Conservation (phyloP, 2,329 filamentous ascomycete species). For the Paracorniculantispora psalliotae region DNA sequence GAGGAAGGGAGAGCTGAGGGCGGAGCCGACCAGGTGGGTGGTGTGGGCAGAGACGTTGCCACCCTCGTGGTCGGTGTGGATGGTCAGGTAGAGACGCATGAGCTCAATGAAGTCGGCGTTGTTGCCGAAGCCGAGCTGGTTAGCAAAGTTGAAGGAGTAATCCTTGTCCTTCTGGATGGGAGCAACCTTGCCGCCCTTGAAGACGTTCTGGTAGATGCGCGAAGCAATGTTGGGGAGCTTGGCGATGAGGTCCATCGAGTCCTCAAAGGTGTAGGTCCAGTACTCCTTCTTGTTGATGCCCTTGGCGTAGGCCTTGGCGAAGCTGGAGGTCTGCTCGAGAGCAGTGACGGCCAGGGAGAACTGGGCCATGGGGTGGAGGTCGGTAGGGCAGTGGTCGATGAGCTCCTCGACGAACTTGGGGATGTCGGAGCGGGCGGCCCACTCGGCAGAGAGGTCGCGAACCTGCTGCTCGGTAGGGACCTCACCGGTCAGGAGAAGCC, state of each 20-base stretch:
- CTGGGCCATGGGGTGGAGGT: constrained; percentile 99
- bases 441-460: constrained; percentile 94
- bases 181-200: constrained; percentile 99
- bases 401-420: constrained; percentile 99
- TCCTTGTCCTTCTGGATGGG: constrained; percentile 98
- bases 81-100: constrained; percentile 98
- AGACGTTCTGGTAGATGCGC: constrained; percentile 99
- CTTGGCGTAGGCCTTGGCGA: constrained; percentile 98
- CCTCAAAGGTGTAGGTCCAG: constrained; percentile 99
- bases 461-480: constrained; percentile 98
- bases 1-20: constrained; percentile 95
- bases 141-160: constrained; percentile 98
- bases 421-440: constrained; percentile 93
- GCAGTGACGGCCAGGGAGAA: constrained; percentile 97
- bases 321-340: constrained; percentile 96
- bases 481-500: constrained; percentile 97
- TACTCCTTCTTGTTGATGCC: constrained; percentile 99
- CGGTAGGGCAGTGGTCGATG: constrained; percentile 98
- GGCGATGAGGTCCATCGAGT: constrained; percentile 99
- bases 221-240: constrained; percentile 98
- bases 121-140: constrained; percentile 93
- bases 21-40: constrained; percentile 94
- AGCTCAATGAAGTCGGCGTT: constrained; percentile 98
- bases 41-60: constrained; percentile 98
- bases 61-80: constrained; percentile 99